A percentile compares a stretch with the other conserved stretches of the same genome.
These are phyloP conservation scores for Fusarium sarcochroum DNA, from an alignment of 2,329 filamentous ascomycete genomes.

Conservation along the genomic window DNA sequence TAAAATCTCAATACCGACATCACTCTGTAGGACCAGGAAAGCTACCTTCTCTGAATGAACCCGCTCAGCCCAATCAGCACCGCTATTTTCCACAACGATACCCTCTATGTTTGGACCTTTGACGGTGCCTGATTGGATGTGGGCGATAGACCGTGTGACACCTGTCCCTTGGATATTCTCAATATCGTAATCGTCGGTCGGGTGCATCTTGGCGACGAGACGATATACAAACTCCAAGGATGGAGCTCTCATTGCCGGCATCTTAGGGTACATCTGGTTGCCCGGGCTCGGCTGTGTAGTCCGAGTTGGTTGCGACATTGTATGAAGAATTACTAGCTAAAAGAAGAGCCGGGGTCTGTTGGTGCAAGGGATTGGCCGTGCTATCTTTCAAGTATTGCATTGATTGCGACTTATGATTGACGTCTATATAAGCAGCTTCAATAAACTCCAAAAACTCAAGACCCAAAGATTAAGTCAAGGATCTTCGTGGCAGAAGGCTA, in stretches of 20 bases:
- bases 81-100: not conserved
- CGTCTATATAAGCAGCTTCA: no score
- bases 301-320: not conserved
- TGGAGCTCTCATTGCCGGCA: not conserved
- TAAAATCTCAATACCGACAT: not conserved
- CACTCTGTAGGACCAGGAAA: no score
- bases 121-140: not conserved
- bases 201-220: slow-evolving; percentile 3
- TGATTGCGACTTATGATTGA: no score
- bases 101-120: not conserved
- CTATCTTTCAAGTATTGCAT: not conserved
- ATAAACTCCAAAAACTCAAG: no score
- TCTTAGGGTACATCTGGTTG: not conserved
- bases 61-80: slow-evolving; percentile 2
- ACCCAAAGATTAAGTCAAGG: no score
- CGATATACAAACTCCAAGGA: slow-evolving; percentile 3
- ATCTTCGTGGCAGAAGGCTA: no score
- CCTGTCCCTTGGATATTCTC: slow-evolving; percentile 4
- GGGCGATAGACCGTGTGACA: not conserved
- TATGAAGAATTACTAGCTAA: not conserved
- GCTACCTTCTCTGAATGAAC: not conserved
- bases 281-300: not conserved
- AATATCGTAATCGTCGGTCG: not conserved
- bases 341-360: not conserved
- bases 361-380: no score